Conservation (phyloP, 2,329 filamentous ascomycete genomes). For the Fusarium sarcochroum region DNA sequence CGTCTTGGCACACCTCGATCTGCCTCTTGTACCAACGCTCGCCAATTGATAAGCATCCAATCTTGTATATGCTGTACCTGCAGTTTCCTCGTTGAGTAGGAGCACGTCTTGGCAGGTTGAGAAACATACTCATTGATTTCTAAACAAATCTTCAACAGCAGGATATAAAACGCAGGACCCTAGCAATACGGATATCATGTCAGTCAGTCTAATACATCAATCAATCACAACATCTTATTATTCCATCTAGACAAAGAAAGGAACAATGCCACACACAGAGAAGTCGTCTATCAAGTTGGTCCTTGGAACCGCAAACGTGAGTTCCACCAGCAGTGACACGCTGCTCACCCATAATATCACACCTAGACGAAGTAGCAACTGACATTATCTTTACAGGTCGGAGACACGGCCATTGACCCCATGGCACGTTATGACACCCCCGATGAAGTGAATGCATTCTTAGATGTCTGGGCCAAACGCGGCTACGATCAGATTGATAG, state of each 20-base stretch:
- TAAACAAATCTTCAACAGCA: not conserved
- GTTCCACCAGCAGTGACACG: not conserved
- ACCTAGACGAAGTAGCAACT: not conserved
- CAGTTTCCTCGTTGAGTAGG: not conserved
- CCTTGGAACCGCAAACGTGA: conserved; percentile 34
- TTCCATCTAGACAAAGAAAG: not conserved
- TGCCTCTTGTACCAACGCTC: not conserved
- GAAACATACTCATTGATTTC: not conserved
- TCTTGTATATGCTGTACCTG: fast-evolving
- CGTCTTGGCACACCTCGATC: not conserved
- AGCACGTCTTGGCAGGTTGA: conserved; percentile 14
- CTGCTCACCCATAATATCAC: too few species aligned
- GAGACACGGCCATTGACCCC: conserved; percentile 39
- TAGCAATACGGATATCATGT: fast-evolving
- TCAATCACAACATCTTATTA: not conserved
- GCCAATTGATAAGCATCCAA: not conserved
- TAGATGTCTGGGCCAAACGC: conserved; percentile 37
- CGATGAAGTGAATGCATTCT: conserved; percentile 46
- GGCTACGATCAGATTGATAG: conserved; percentile 53
- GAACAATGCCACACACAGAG: conserved; percentile 8
- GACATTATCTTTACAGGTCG: conserved; percentile 26
- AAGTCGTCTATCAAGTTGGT: conserved; percentile 34
- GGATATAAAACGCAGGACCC: not conserved
- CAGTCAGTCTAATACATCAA: too few species aligned
- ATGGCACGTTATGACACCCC: conserved; percentile 45